Evolutionary conservation across 331 rosid genomes (phyloP), one percentile per base, ranked within the genome.

Genomic region (Quercus lobata): DNA sequence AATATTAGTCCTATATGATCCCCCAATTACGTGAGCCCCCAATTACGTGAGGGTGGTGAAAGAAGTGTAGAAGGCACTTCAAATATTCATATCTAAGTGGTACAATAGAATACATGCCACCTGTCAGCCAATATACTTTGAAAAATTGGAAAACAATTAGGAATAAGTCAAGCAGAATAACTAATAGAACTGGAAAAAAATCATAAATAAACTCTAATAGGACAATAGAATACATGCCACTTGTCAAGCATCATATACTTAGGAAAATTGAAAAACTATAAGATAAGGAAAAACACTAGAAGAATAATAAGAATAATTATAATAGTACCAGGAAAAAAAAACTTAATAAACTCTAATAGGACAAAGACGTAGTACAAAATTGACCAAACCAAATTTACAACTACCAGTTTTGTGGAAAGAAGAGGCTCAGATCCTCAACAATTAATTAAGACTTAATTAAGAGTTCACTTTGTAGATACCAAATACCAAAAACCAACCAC

Each of bases 1-100:
- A 41, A 78, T 22, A 37, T 60, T 75, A 30, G 75, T 75, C 71
- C 73, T 29, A 30, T 14, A 44, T 65, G 54, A 79, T 75, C 76
- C 60, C 60, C 52, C 60, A 34, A 16, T 74, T 73, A 65, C 30
- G 55, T 83, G 75, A 62, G 15, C 76, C 60, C 60, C 37, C 60
- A 34, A 16, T 74, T 73, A 65, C 30, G 55, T 83, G 75, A 62
- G 15, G 24, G 34, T 57, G 66, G 68, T 65, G 52, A 71, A 78
- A 63, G 24, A 49, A 16, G 24, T 14, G 24, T 18, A 24, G 49
- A 74, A 74, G 57, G 66, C 78, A 60, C 82, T 25, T 32, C 6
- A 53, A n/a, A 27, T 25, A 21, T 68, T 68, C 29, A 68, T 35
- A 68, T 34, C 46, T 34, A 24, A 71, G 72, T 44, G 76, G 82